Evolutionary conservation across 768 basidiomycete species (phyloP), one percentile per base, ranked within the genome.

Genomic region (Saitozyma podzolica): DNA sequence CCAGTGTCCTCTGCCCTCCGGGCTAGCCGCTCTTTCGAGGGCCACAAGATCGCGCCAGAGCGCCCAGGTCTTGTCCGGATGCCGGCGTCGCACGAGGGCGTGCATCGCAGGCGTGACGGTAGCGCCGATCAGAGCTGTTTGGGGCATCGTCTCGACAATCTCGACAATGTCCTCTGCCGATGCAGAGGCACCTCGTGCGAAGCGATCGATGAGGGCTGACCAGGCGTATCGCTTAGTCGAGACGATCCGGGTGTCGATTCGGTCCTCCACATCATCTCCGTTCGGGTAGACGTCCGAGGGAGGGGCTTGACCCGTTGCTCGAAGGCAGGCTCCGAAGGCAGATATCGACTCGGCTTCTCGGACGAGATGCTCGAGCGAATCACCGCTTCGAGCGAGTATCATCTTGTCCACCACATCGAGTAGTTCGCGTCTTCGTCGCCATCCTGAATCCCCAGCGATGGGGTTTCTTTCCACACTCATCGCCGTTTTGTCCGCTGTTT

Each of bases 21-120:
- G 29, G 14, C 17, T 3, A 3, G n/a, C 19, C 39, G 2, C 41
- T 42, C 11, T 13, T 40, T 55, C 54, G 54, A 55, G 42, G 40
- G 63, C 54, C n/a, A 66, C 62, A 14, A 72, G 56, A 53, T 69
- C 71, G 37, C 43, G 39, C 55, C 63, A 73, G 11, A 73, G 56
- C 9, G 57, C 60, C 68, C 66, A 68, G 13, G 72, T 68, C 40
- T 62, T 56, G 0, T 52, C 42, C 0, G 52, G 54, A 50, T 70
- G 62, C 1, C 63, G 57, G 8, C 68, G 65, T 4, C 50, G 37
- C 9, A 60, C 17, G 6, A 73, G 43, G 7, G 66, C 68, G 39
- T 59, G 51, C 64, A 73, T 70, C 42, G 68, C 50, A n/a, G 72
- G 63, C 9, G 72, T 68, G 37, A 70, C 49, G 7, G 64, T 61